Percentiles rank a stretch among this genome's conserved stretches.
phyloP scores from a whole-genome alignment of 306 rosid species.

The Carpinus fangiana region DNA sequence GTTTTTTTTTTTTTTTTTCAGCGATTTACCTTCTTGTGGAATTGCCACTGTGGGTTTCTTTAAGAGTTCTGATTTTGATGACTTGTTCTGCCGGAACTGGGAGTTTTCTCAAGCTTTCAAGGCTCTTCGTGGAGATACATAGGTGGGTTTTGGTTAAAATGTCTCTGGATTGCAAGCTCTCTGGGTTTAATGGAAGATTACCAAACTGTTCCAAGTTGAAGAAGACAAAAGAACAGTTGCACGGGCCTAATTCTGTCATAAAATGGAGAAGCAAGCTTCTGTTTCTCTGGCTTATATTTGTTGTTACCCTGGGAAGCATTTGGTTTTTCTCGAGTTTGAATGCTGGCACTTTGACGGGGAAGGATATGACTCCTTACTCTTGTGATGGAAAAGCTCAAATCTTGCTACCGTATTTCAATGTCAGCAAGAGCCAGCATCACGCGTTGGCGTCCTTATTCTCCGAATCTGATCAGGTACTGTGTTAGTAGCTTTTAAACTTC shows the following conservation, averaged over 20 bases:
- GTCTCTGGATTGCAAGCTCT: conserved; percentile 66
- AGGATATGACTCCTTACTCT: conserved; percentile 37
- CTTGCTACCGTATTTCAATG: conserved; percentile 66
- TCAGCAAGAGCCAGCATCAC: conserved; percentile 63
- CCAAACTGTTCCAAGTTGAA: conserved; percentile 48
- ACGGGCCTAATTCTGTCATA: conserved; percentile 48
- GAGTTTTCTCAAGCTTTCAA: conserved; percentile 36
- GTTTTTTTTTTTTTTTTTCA: conserved; percentile 16
- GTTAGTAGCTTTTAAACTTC: conserved; percentile 9
- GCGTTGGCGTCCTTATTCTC: conserved; percentile 57
- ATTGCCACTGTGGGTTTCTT: conserved; percentile 27
- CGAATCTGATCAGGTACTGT: conserved; percentile 82
- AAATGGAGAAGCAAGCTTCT: conserved; percentile 51
- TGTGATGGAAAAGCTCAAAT: conserved; percentile 52
- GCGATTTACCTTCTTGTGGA: conserved; percentile 27
- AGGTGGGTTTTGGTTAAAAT: conserved; percentile 49
- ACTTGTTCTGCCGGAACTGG: conserved; percentile 41
- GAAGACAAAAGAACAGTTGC: conserved; percentile 55
- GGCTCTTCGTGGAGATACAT: conserved; percentile 29
- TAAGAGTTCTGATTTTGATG: conserved; percentile 41
- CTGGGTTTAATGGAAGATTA: conserved; percentile 63
- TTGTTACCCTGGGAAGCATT: conserved; percentile 40
- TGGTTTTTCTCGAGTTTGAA: conserved; percentile 48
- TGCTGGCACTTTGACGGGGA: conserved; percentile 32
- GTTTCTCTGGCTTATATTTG: conserved; percentile 48